These are phyloP conservation scores for Trametes meyenii DNA, from an alignment of 768 basidiomycete species.

Conservation along the genomic window DNA sequence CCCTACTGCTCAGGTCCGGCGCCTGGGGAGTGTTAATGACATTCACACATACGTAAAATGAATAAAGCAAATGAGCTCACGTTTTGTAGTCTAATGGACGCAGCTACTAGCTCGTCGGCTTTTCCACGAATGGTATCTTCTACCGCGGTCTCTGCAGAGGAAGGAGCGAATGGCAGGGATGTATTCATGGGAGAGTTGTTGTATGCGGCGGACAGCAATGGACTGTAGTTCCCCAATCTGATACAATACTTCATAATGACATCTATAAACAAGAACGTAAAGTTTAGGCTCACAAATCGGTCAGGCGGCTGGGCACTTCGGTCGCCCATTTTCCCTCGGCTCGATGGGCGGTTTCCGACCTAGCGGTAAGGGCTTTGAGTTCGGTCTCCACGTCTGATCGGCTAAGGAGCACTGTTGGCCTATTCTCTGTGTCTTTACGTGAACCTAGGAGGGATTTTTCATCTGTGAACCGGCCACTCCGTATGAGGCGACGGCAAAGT, in stretches of 20 bases:
- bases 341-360: neutral
- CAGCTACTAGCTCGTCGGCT: conserved; percentile 4
- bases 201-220: conserved; percentile 20
- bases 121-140: neutral
- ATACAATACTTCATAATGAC: too few relatives aligned
- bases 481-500: neutral
- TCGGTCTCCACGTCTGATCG: conserved; percentile 14
- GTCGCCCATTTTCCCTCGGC: conserved; percentile 18
- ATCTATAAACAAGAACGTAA: neutral
- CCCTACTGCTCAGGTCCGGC: conserved; percentile 17
- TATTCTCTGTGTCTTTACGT: neutral
- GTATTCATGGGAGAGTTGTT: conserved; percentile 26
- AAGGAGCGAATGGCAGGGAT: conserved; percentile 23
- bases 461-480: neutral
- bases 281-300: conserved; percentile 10
- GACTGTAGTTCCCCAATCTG: conserved; percentile 6
- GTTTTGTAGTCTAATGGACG: conserved; percentile 18
- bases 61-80: neutral
- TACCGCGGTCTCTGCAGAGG: neutral
- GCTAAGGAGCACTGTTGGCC: conserved; percentile 23
- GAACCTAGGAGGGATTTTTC: neutral
- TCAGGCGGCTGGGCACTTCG: neutral
- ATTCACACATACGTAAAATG: neutral
- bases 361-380: neutral
- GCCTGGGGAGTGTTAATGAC: neutral